Evolutionary conservation across 2,329 filamentous ascomycete species (phyloP), one percentile per base, ranked within the genome.

Genomic region (Cadophora sp.): DNA sequence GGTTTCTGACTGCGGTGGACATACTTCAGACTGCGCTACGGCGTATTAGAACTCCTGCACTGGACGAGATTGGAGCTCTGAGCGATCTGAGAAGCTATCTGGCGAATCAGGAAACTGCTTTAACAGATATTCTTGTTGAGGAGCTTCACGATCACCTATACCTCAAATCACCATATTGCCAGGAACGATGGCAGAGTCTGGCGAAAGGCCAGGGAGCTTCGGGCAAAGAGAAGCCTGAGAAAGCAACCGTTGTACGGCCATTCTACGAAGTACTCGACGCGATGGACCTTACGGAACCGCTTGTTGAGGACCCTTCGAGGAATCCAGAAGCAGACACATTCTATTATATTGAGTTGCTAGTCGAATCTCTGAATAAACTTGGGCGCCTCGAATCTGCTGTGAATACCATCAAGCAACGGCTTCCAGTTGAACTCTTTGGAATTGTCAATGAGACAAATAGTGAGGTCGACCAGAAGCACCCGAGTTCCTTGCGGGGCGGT

Each of bases 101-200:
- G 67, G 90, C 90, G 68, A 98, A 97, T 77, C 97, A 99, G 78
- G 96, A 99, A 81, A 92, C 91, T 31, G 88, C 93, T 0, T 82
- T 99, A 71, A 95, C 95, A 76, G 96, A 99, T 77, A 98, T 98
- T 64, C 79, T 99, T 66, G 90, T 98, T n/a, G 96, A 99, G 78
- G 96, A 99, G 79, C 84, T 99, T 40, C 96, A 99, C 78, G 96
- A 97, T 78, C 96, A 99, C 80, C 85, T 99, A 4, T 99, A 99
- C 77, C 88, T 99, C 48, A 98, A 98, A 79, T 98, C 95, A 3
- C 96, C 95, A 0, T 99, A 99, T 78, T 98, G 95, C 77, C 94
- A 97, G 77, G 93, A 97, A 78, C 86, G 96, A 73, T 99, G 96
- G 96, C 97, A 97, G 79, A 87, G 87, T 68, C 88, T 97, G 68